Evolutionary conservation across 1,284 basidiomycete genomes (phyloP).

Genomic region (Trametes polyzona): DNA sequence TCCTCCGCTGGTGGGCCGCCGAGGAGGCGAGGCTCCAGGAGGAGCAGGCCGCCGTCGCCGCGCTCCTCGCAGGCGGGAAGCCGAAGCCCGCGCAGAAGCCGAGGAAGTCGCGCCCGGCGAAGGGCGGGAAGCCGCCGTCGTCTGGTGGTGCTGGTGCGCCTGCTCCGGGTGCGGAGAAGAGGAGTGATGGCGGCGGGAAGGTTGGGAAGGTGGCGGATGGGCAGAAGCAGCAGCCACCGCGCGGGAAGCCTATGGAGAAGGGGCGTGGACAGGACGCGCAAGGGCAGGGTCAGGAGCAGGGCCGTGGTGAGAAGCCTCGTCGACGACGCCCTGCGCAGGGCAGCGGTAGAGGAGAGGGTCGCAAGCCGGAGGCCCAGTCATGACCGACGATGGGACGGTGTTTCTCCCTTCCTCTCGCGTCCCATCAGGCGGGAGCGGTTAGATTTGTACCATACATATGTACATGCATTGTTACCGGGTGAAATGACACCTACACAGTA

Average conservation of each 20-base stretch:
- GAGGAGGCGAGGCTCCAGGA: slow-evolving; percentile 71
- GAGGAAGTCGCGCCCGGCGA: slow-evolving; percentile 15
- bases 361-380: background rate
- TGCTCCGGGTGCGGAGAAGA: background rate
- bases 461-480: no score
- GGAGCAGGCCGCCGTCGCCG: slow-evolving; percentile 21
- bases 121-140: background rate
- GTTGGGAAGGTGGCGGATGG: background rate
- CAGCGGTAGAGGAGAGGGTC: background rate
- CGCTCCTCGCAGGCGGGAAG: background rate
- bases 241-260: background rate
- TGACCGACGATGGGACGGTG: no score
- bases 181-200: background rate
- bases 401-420: no score
- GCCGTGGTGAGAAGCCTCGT: slow-evolving; percentile 5
- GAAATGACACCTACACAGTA: no score
- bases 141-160: background rate
- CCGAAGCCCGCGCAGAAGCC: slow-evolving; percentile 8
- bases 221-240: slow-evolving; percentile 3
- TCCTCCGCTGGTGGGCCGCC: slow-evolving; percentile 84
- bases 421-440: no score
- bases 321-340: slow-evolving; percentile 8
- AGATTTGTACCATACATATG: no score
- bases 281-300: slow-evolving; percentile 1
- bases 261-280: background rate